Conservation (phyloP, 1,284 basidiomycete genomes). For the Ceratobasidium papillatum region DNA sequence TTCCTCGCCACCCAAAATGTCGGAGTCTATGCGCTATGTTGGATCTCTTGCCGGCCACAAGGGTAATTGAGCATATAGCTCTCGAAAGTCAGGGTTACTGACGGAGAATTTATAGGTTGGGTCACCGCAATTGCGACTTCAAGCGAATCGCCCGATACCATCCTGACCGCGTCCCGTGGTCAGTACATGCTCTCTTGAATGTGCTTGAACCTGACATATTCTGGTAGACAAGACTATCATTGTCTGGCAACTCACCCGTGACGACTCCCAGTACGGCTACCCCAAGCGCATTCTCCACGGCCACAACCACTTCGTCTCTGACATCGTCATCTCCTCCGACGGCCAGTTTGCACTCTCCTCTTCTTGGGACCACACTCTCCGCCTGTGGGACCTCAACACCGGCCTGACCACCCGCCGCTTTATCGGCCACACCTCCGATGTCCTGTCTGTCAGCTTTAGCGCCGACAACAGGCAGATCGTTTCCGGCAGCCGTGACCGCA, state of each 20-base stretch:
- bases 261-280: conserved; percentile 88
- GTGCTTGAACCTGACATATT: conserved; percentile 45
- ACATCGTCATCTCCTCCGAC: conserved; percentile 98
- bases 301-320: conserved; percentile 99
- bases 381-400: conserved; percentile 98
- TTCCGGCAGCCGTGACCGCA: conserved; percentile 94
- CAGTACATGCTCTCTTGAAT: conserved; percentile 51
- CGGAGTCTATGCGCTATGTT: conserved; percentile 89
- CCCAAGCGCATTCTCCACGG: conserved; percentile 98
- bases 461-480: conserved; percentile 99
- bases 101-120: conserved; percentile 69
- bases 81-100: not conserved
- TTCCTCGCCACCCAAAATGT: conserved; percentile 58
- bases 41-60: conserved; percentile 93
- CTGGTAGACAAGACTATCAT: conserved; percentile 97
- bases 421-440: conserved; percentile 97
- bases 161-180: conserved; percentile 97
- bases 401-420: conserved; percentile 95
- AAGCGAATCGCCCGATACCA: conserved; percentile 96
- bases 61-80: not conserved
- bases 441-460: conserved; percentile 96
- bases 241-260: conserved; percentile 98
- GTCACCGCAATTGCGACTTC: conserved; percentile 96
- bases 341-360: conserved; percentile 99
- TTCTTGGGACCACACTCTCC: conserved; percentile 99